Evolutionary conservation across 176 grass and related monocot genomes (phyloP).

Genomic region (Alloteropsis semialata): DNA sequence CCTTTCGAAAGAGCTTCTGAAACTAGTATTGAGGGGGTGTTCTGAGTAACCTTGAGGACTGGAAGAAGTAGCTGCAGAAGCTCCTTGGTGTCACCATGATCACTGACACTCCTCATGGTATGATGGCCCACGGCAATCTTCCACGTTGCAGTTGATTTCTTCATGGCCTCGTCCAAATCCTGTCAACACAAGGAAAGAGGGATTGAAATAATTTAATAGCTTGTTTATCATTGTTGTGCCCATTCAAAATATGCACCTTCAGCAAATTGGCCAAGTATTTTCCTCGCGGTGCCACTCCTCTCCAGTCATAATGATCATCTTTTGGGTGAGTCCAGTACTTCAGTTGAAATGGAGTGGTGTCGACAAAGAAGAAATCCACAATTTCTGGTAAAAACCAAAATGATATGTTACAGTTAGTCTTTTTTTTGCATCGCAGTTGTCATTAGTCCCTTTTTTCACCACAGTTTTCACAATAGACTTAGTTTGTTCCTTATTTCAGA

Average conservation of each 20-base stretch:
- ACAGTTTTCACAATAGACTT: neutral
- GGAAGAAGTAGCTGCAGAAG: constrained; percentile 75
- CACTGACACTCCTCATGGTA: constrained; percentile 85
- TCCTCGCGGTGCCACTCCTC: constrained; percentile 48
- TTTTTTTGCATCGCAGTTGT: neutral
- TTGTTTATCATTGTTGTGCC: neutral
- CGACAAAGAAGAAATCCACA: constrained; percentile 70
- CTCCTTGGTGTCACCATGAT: constrained; percentile 88
- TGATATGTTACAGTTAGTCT: neutral
- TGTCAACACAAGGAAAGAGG: constrained; percentile 1
- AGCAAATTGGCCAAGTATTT: constrained; percentile 49
- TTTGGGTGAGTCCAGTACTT: constrained; percentile 61
- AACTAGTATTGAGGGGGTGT: neutral
- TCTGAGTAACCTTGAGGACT: constrained; percentile 62
- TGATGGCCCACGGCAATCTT: constrained; percentile 95
- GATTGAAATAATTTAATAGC: neutral
- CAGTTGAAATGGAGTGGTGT: constrained; percentile 60
- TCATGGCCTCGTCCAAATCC: constrained; percentile 75
- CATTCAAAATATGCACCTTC: constrained; percentile 39
- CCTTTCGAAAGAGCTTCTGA: neutral
- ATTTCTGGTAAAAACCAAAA: constrained; percentile 24
- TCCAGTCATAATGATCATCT: constrained; percentile 61
- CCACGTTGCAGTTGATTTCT: constrained; percentile 77
- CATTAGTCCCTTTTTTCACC: too few species aligned
- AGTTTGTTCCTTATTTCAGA: neutral